phyloP scores from a whole-genome alignment of 768 basidiomycete genomes.

The Amanita rubescens region DNA sequence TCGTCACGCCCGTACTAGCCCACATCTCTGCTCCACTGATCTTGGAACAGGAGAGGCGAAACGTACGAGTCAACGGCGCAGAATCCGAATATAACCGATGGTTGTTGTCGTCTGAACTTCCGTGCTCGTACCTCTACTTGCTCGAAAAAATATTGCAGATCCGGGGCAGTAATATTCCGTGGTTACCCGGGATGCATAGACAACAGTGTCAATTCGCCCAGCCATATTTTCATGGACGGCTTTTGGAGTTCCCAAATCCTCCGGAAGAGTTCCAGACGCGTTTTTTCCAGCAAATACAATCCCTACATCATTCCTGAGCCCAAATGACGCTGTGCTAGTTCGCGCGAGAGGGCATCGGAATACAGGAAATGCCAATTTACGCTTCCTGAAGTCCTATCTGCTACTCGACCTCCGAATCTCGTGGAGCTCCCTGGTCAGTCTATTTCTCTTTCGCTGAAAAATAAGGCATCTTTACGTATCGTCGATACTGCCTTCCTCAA shows the following conservation, averaged over 20 bases:
- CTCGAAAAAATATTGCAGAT: constrained; percentile 20
- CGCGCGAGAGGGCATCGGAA: too few relatives aligned
- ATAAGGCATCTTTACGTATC: constrained; percentile 11
- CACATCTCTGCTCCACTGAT: constrained; percentile 42
- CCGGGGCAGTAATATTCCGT: constrained; percentile 18
- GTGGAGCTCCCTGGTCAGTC: constrained; percentile 16
- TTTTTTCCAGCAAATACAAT: constrained; percentile 21
- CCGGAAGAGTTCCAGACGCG: constrained; percentile 11
- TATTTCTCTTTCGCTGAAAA: constrained; percentile 11
- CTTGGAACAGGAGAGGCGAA: constrained; percentile 37
- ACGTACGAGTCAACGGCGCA: constrained; percentile 32
- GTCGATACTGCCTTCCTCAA: constrained; percentile 22
- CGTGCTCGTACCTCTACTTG: constrained; percentile 31
- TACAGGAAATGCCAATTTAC: constrained; percentile 5
- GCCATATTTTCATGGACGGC: constrained; percentile 16
- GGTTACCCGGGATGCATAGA: too few relatives aligned
- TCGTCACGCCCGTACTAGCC: constrained; percentile 31
- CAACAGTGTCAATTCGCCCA: constrained; percentile 10
- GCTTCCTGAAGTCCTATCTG: constrained; percentile 16
- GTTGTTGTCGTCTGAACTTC: constrained; percentile 29
- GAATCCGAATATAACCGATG: constrained; percentile 37
- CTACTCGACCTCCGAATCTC: constrained; percentile 15
- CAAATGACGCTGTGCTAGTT: constrained; percentile 18
- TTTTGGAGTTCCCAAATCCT: constrained; percentile 24
- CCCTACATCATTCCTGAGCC: constrained; percentile 9